Evolutionary conservation across 78 protist species (phyloP), one percentile per base, ranked within the genome.

Genomic region (Dictyostelium firmibasis): DNA sequence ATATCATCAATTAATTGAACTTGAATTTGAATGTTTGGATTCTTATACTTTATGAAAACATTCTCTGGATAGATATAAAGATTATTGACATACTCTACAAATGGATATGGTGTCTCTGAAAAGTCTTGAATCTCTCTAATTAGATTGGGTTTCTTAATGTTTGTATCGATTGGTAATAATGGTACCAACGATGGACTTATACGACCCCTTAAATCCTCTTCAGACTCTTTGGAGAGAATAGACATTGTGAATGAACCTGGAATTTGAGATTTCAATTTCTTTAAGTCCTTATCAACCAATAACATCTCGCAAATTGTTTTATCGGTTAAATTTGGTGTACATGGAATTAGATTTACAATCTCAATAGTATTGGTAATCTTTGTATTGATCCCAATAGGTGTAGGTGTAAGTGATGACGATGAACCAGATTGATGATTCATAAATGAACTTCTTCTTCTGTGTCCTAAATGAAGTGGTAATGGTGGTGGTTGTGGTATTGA

Each of bases 1-100:
- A 89, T 44, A 70, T 89, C 94, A n/a, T 89, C 94, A 44, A 89
- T 25, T 29, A 89, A 38, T 67, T 89, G 94, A n/a, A 81, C 94
- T 67, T 89, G 94, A 23, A 89, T 81, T 47, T 89, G 94, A 31
- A 89, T 81, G 14, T 89, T 89, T 23, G 94, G 94, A 35, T 89
- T 89, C 53, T 89, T 89, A 57, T 69, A 89, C 33, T 89, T 89
- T 38, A 89, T 89, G 57, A 75, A 81, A 9, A 67, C 86, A 13
- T 31, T 89, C 44, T 89, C 94, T 43, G 94, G 94, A 67, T 89
- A 89, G 41, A 89, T 89, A 10, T 89, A 89, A 53, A 89, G 74
- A 35, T 89, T 89, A 75, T 89, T 89, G 2, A 81, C 77, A 81
- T 89, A 89, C n/a, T 89, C 94, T 1, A 69, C 74, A 70, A 43